Evolutionary conservation across 768 basidiomycete species (phyloP), one percentile per base, ranked within the genome.

Genomic region (Mycena capillaripes): DNA sequence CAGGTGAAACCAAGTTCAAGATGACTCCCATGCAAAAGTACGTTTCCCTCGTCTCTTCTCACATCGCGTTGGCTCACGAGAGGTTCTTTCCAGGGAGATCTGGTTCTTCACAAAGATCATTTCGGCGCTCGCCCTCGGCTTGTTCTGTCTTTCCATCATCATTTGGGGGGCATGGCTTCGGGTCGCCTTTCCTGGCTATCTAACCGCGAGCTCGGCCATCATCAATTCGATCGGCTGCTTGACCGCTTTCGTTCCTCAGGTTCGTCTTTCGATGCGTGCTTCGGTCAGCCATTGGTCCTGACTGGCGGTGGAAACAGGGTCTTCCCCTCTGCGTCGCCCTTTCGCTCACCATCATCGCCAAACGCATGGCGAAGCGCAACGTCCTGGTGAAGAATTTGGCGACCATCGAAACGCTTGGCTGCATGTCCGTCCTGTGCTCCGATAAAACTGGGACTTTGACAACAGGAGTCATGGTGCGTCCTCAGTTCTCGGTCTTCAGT

Each of bases 361-460:
- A 89, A 0, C 88, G 89, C 2, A 82, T 85, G 60, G 86, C 86
- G 62, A 89, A 91, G 78, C 89, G 89, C 76, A 86, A 91, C 71
- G 91, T 91, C 38, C 87, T 92, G 66, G 89, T 91, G 19, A 85
- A 90, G 38, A 86, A 89, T 63, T 85, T 92, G 71, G 90, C 91
- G 73, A 90, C 91, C 17, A 83, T 92, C 71, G 90, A 92, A 76
- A 89, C 87, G 59, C 77, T 92, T 46, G 89, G 90, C 14, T 89
- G 86, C 11, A 89, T 92, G 10, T 83, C 82, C 5, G 82, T 85
- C 75, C 82, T 86, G 44, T 92, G 91, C 77, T 90, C 89, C 27
- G 91, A 92, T 79, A 92, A 92, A 79, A 92, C 91, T 0, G 91
- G 91, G 29, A 92, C 91, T 19, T 78, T 89, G 34, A 66, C 56